Base-by-base conservation (phyloP, 2,329 filamentous ascomycete species). In the Alternaria sp. region DNA sequence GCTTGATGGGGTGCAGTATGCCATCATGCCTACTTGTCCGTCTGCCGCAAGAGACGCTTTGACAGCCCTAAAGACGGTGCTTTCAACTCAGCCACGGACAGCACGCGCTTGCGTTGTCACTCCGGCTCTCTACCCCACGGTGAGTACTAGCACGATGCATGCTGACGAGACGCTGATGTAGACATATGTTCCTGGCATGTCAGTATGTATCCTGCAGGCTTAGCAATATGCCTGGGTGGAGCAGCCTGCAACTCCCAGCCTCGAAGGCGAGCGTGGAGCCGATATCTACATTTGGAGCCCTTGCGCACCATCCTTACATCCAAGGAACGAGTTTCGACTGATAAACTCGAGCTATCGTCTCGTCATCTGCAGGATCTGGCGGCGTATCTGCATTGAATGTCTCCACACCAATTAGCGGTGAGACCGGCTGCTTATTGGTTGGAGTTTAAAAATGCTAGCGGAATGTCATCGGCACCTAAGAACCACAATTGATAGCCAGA, bases 381-480 rank as follows among this genome's bases (percentile, higher is more conserved):
- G 69, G 66, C 66, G 54, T 55, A 65, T 72, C 72, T 71, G 68
- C 70, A 68, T 70, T 61, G 36, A 62, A 51, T 26, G 55, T 49
- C 56, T 63, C 63, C 54, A 65, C 60, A 51, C 56, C 62, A 73
- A 76, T 69, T 71, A 63, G 75, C 75, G 75, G 75, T 77, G 75
- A 64, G 66, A 58, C 62, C 66, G 51, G 28, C 29, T 54, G 62
- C 53, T 69, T 51, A 75, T 77, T 77, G 73, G 74, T 42, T 62
- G 49, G 51, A 51, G 60, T 57, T 56, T 55, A 17, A 56, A 65
- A 66, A 64, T 70, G 66, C 60, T 71, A 59, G 69, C 62, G 63
- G 65, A 62, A 63, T 51, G 63, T 49, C 55, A 45, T 65, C 55
- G 40, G 59, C 44, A 59, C 45, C 41, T 65, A 48, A 56, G 66